These are phyloP conservation scores for Mycena belliarum DNA, from an alignment of 768 basidiomycete species.

Conservation along the genomic window DNA sequence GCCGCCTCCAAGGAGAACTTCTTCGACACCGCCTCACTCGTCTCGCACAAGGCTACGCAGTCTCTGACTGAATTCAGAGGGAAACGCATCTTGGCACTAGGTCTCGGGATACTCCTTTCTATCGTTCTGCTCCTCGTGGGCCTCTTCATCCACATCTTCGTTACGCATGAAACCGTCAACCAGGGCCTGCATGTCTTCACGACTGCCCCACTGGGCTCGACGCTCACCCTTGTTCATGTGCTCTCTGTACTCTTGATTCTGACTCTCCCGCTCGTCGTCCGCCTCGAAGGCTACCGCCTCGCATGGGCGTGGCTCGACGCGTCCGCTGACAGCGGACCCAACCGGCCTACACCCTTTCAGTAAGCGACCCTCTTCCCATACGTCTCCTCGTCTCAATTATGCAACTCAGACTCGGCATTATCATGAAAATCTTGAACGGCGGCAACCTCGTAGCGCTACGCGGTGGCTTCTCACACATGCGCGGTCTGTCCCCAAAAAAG, in stretches of 20 bases:
- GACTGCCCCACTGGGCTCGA: constrained; percentile 11
- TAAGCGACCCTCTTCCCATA: no score
- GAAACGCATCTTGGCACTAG: constrained; percentile 4
- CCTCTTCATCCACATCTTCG: constrained; percentile 11
- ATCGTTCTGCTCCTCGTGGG: constrained; percentile 3
- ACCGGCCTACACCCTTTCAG: constrained; percentile 19
- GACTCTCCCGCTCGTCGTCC: constrained; percentile 3
- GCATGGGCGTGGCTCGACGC: constrained; percentile 18
- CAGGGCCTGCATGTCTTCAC: constrained; percentile 10
- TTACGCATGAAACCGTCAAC: constrained; percentile 9
- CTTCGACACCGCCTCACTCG: not conserved
- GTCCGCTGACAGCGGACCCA: constrained; percentile 10
- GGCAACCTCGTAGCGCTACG: constrained; percentile 12
- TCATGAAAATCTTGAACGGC: constrained; percentile 15
- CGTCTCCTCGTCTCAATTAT: not conserved
- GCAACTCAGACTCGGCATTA: constrained; percentile 7
- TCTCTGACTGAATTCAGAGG: constrained; percentile 11
- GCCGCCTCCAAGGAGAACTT: constrained; percentile 5
- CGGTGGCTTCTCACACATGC: constrained; percentile 1
- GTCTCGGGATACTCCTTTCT: not conserved
- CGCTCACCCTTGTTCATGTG: constrained; percentile 4
- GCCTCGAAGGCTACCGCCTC: constrained; percentile 11
- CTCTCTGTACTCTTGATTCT: constrained; percentile 7
- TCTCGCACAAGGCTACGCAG: not conserved
- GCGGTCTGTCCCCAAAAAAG: not conserved